phyloP scores from a whole-genome alignment of 805 yeast genomes.

The Candida wancherniae region DNA sequence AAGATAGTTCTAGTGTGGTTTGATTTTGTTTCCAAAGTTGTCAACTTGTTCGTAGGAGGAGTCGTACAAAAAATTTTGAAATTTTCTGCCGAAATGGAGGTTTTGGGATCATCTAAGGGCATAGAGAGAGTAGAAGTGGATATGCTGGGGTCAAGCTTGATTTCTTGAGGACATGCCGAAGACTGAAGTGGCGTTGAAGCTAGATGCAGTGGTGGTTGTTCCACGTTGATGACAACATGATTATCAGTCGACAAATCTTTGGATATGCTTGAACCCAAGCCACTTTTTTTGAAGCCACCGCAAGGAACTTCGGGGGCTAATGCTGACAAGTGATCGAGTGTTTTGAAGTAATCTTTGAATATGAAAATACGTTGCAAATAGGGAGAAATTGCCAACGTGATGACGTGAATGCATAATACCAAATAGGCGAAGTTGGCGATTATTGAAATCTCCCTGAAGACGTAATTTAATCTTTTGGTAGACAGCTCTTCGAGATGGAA shows the following conservation, averaged over 20 bases:
- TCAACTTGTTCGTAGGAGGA: conserved; percentile 19
- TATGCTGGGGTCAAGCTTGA: conserved; percentile 4
- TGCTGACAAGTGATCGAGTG: conserved; percentile 20
- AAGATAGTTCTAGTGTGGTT: conserved; percentile 16
- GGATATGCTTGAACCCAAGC: conserved; percentile 5
- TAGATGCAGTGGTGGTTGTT: conserved; percentile 8
- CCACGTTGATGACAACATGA: conserved; percentile 14
- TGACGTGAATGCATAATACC: conserved; percentile 26
- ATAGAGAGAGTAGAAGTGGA: conserved; percentile 1
- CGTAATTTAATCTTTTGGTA: conserved; percentile 5
- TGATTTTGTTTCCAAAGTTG: conserved; percentile 9
- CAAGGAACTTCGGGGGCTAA: conserved; percentile 20
- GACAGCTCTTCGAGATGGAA: conserved; percentile 5
- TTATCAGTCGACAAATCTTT: conserved; percentile 11
- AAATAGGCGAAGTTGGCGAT: conserved; percentile 18
- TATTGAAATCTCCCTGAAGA: conserved; percentile 11
- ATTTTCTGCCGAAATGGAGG: conserved; percentile 20
- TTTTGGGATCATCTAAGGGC: conserved; percentile 3
- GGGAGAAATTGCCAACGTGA: conserved; percentile 19
- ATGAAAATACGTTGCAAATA: conserved; percentile 13
- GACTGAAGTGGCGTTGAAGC: not conserved
- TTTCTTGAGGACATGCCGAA: conserved; percentile 3
- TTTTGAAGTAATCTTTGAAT: conserved; percentile 18
- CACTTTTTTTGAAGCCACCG: conserved; percentile 13
- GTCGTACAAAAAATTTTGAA: conserved; percentile 25